phyloP scores from a whole-genome alignment of 192 early-diverging fungal genomes.

The Gonapodya sp. region DNA sequence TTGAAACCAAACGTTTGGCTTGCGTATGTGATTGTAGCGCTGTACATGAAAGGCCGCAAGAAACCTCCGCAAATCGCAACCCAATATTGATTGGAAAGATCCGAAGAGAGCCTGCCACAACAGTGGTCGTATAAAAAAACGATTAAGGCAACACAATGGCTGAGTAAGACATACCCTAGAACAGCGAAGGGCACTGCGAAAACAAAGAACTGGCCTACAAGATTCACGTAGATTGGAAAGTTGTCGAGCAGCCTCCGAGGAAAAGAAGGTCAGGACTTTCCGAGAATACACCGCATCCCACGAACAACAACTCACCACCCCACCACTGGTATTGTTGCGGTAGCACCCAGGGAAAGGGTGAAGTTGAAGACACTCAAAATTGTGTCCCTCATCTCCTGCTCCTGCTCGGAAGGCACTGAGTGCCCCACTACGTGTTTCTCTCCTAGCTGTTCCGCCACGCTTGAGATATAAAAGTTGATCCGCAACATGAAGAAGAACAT shows the following conservation, averaged over 20 bases:
- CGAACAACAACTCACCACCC: no score
- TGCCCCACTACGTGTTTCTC: background rate
- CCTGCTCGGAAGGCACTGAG: background rate
- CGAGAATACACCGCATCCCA: no score
- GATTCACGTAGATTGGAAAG: background rate
- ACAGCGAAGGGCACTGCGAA: background rate
- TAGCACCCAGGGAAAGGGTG: background rate
- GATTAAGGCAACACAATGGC: no score
- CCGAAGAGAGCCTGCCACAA: background rate
- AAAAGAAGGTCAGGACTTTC: no score
- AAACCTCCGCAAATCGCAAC: background rate
- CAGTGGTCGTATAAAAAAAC: no score
- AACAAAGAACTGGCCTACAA: background rate
- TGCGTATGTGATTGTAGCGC: background rate
- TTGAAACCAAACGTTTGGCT: background rate
- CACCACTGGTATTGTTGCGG: background rate
- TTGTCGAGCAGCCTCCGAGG: slow-evolving; percentile 3
- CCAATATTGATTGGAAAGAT: background rate
- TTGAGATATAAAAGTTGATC: background rate
- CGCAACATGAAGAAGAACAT: background rate
- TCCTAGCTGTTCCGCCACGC: background rate
- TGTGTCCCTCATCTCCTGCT: background rate
- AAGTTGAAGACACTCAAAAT: background rate
- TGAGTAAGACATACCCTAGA: background rate
- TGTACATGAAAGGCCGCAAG: background rate